Evolutionary conservation across 2,329 filamentous ascomycete genomes (phyloP).

Genomic region (Incumbomyces lentus): DNA sequence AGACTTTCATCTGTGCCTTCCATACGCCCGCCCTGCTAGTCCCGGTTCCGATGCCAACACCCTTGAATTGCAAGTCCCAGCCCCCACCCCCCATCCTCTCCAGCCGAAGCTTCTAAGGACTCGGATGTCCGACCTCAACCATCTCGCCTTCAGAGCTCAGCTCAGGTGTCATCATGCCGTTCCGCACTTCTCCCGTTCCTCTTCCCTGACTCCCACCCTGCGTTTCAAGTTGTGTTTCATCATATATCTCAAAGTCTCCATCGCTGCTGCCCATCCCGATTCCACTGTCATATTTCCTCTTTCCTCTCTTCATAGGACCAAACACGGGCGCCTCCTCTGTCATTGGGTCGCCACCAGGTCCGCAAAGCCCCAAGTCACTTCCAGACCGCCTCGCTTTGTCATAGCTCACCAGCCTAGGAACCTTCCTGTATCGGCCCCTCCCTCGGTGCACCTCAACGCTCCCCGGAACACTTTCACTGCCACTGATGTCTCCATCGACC

Average conservation of each 20-base stretch:
- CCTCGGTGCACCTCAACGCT: constrained; percentile 15
- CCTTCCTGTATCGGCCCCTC: constrained; percentile 5
- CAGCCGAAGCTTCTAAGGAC: no score
- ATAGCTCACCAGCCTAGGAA: constrained; percentile 9
- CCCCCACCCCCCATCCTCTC: no score
- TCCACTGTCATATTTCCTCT: constrained; percentile 28
- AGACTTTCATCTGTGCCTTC: no score
- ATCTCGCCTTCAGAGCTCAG: constrained; percentile 16
- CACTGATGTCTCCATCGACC: constrained; percentile 16
- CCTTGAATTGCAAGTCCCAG: no score
- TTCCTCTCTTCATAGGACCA: neutral
- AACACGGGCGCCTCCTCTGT: no score
- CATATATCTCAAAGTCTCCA: constrained; percentile 24
- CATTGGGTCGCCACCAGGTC: no score
- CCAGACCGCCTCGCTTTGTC: constrained; percentile 13
- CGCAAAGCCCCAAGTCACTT: neutral
- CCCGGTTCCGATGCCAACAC: no score
- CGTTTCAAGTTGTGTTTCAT: constrained; percentile 13
- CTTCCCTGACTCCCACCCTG: constrained; percentile 6
- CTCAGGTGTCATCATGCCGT: constrained; percentile 15
- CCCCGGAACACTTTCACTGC: constrained; percentile 26
- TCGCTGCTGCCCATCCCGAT: constrained; percentile 27
- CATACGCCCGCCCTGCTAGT: no score
- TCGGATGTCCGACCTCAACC: constrained; percentile 4
- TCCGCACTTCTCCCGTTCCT: constrained; percentile 1